Conservation (phyloP, 352 stramenopile genomes). For the Phytophthora kernoviae region DNA sequence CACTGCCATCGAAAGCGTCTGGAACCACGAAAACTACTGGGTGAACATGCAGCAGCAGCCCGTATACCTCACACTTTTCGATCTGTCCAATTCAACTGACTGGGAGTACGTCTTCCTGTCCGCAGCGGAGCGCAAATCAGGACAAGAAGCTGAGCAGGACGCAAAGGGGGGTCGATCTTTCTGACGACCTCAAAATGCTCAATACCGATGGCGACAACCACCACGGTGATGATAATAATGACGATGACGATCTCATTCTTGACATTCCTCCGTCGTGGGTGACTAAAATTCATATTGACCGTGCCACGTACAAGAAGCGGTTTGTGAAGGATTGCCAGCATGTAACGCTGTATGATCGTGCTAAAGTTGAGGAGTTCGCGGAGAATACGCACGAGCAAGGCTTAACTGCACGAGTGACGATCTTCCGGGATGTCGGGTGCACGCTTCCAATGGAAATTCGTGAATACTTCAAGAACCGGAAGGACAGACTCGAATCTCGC, state of each 20-base stretch:
- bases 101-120: conserved; percentile 94
- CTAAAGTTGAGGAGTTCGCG: conserved; percentile 95
- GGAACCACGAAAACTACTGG: conserved; percentile 96
- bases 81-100: conserved; percentile 82
- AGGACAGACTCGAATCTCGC: conserved; percentile 88
- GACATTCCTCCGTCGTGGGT: conserved; percentile 90
- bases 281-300: conserved; percentile 71
- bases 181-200: conserved; percentile 65
- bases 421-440: conserved; percentile 79
- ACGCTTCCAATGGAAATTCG: conserved; percentile 88
- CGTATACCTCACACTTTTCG: conserved; percentile 72
- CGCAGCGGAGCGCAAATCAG: conserved; percentile 60
- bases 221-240: conserved; percentile 45
- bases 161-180: conserved; percentile 60
- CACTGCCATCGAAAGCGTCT: conserved; percentile 86
- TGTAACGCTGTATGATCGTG: conserved; percentile 88
- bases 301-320: conserved; percentile 73
- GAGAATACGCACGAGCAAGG: conserved; percentile 89
- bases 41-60: conserved; percentile 93
- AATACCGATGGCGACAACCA: conserved; percentile 60
- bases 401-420: conserved; percentile 82
- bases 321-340: conserved; percentile 89
- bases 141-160: conserved; percentile 49
- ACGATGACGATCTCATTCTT: conserved; percentile 72
- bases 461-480: conserved; percentile 93